Percentiles rank a stretch among this genome's conserved stretches.
Evolutionary conservation across 2,329 filamentous ascomycete genomes (phyloP).

Genomic region (Talaromyces islandicus): DNA sequence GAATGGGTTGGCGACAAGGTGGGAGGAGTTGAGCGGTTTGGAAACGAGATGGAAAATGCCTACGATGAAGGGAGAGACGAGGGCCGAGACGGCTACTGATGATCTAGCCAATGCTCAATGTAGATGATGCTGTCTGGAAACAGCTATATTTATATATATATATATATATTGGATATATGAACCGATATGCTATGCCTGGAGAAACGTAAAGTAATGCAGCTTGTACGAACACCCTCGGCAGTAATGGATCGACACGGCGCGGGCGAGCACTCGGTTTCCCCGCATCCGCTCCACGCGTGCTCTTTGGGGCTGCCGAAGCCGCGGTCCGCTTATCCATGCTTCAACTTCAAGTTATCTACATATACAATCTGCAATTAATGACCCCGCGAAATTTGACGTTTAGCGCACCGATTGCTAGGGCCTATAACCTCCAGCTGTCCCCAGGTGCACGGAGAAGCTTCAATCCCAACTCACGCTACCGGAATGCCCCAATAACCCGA

Average conservation of each 20-base stretch:
- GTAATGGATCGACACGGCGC: neutral
- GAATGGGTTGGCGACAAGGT: conserved; percentile 36
- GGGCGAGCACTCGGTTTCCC: neutral
- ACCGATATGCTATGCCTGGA: neutral
- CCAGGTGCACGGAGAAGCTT: neutral
- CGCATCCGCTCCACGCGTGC: neutral
- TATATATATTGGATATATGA: neutral
- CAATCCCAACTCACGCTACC: neutral
- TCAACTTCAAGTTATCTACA: neutral
- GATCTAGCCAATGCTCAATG: neutral
- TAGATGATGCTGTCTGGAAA: neutral
- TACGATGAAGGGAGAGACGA: conserved; percentile 38
- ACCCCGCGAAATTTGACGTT: neutral
- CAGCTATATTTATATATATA: no score
- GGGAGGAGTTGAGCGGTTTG: conserved; percentile 39
- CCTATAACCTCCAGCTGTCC: neutral
- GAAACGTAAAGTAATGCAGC: no score
- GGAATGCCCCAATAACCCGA: neutral
- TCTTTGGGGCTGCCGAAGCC: neutral
- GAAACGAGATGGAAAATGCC: conserved; percentile 35
- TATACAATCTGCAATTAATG: neutral
- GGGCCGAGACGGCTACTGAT: conserved; percentile 18
- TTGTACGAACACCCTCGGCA: neutral
- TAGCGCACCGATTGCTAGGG: neutral
- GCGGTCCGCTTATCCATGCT: neutral